Evolutionary conservation across 108 stramenopile genomes (phyloP).

Genomic region (Skeletonema grethae): DNA sequence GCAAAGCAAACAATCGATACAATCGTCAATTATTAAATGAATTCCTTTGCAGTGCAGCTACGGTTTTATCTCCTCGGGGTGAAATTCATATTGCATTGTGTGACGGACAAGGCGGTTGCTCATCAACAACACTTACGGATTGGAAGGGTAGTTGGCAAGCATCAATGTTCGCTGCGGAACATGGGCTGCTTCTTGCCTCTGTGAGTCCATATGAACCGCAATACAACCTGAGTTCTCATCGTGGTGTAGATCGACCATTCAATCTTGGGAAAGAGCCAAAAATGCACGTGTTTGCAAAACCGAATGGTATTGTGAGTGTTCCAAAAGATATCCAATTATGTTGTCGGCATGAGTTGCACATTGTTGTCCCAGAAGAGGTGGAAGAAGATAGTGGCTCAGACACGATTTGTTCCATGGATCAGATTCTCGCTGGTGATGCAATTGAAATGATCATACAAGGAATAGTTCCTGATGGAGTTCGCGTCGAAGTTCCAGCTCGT

Average conservation of each 20-base stretch:
- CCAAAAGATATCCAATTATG: constrained; percentile 63
- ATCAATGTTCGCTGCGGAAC: constrained; percentile 62
- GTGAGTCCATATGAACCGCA: constrained; percentile 52
- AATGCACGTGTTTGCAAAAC: constrained; percentile 60
- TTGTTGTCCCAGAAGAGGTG: constrained; percentile 51
- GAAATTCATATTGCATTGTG: constrained; percentile 78
- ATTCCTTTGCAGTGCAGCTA: constrained; percentile 64
- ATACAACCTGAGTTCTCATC: constrained; percentile 71
- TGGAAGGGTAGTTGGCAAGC: constrained; percentile 82
- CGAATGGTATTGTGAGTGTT: constrained; percentile 42
- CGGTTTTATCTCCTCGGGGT: constrained; percentile 52
- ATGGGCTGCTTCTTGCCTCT: constrained; percentile 59
- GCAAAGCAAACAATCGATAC: constrained; percentile 74
- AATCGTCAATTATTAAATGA: constrained; percentile 66
- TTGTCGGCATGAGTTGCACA: constrained; percentile 79
- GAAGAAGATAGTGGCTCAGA: constrained; percentile 12
- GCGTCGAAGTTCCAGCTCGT: constrained; percentile 66
- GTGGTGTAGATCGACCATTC: constrained; percentile 78
- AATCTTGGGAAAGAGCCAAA: constrained; percentile 54
- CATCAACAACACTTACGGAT: constrained; percentile 48
- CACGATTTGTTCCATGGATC: constrained; percentile 31
- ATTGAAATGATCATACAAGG: constrained; percentile 51
- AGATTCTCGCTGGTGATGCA: constrained; percentile 60
- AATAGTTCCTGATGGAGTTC: constrained; percentile 64
- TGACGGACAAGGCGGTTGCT: constrained; percentile 73